Percentiles rank a stretch among this genome's conserved stretches.
Conservation (phyloP, 495 filamentous ascomycete species). For the Hypoxylon intermedium region DNA sequence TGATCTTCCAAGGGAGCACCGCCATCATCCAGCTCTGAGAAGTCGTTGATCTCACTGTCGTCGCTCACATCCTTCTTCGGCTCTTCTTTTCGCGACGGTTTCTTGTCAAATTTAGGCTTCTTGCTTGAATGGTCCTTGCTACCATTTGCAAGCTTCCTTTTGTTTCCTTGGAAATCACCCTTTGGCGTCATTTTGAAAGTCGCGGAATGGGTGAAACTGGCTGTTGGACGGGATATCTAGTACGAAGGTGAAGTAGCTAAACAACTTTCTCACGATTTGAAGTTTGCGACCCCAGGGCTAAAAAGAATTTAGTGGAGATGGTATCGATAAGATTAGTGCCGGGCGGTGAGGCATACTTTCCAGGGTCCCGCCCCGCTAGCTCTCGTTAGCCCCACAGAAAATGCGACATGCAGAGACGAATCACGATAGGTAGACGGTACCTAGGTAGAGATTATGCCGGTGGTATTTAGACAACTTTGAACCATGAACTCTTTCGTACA, state of each 20-base stretch:
- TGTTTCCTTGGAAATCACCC: slow-evolving; percentile 34
- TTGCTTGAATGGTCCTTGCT: slow-evolving; percentile 51
- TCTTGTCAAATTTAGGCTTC: slow-evolving; percentile 55
- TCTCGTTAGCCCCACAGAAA: slow-evolving; percentile 4
- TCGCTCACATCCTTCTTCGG: slow-evolving; percentile 34
- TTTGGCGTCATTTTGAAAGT: slow-evolving; percentile 43
- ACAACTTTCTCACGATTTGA: background rate
- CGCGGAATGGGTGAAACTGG: background rate
- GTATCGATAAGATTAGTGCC: slow-evolving; percentile 33
- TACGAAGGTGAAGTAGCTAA: background rate
- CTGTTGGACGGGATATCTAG: background rate
- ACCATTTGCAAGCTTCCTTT: slow-evolving; percentile 50
- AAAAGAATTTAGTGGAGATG: slow-evolving; percentile 37
- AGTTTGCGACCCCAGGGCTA: slow-evolving; percentile 10
- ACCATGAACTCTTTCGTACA: too few relatives aligned
- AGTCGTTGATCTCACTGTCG: slow-evolving; percentile 47
- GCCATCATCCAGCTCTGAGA: slow-evolving; percentile 47
- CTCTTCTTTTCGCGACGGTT: slow-evolving; percentile 32
- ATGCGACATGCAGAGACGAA: background rate
- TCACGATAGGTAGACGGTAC: too few relatives aligned
- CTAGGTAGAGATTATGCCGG: slow-evolving; percentile 16
- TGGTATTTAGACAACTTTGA: too few relatives aligned
- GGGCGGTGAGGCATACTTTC: slow-evolving; percentile 47
- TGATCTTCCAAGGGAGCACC: slow-evolving; percentile 35
- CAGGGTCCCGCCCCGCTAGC: slow-evolving; percentile 18